Base-by-base conservation (phyloP, 1,284 basidiomycete genomes). In the Heterobasidion occidentale region DNA sequence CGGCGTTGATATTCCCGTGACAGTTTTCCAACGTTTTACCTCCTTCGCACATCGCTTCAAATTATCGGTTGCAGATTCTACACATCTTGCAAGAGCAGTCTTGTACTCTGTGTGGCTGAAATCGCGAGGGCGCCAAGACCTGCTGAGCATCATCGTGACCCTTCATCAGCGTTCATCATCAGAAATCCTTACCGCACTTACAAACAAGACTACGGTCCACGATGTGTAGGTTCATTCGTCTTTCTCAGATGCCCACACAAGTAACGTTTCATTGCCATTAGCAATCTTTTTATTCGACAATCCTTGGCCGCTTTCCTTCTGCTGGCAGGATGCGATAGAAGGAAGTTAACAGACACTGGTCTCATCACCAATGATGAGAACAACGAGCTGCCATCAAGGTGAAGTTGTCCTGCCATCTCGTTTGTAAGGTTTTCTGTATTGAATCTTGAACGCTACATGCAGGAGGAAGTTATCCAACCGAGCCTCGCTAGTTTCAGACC, bases 1-100 rank as follows among this genome's bases (percentile, higher is more conserved):
- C 2, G 88, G 85, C 0, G 79, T 90, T 14, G 82, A 86, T 35
- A 75, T 92, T 15, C 81, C 88, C 0, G 67, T 75, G 4, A 54
- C 69, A 2, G 76, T 75, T 2, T 82, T 83, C 62, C 67, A 70
- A 44, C 75, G 76, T 45, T 77, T 83, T 42, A 71, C 75, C 6
- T 61, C 67, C 11, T 65, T 80, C 14, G 71, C 77, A 5, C 64
- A 65, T n/a, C 64, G 71, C 27, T 74, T 71, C 54, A 63, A 71
- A 6, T 68, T 72, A 9, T 70, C 75, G 2, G 66, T 86, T 15
- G 59, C 70, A 7, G 75, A 81, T 52, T 75, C 76, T 15, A 66
- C 73, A 8, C 62, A 77, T 34, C 67, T 88, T 3, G 68, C 79
- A 17, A 76, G 79, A 59, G 76, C 78, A 3, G 66, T 78, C 4